Percentiles rank a stretch among this genome's conserved stretches.
Evolutionary conservation across 352 stramenopile species (phyloP).

Genomic region (Globisporangium okanoganense): DNA sequence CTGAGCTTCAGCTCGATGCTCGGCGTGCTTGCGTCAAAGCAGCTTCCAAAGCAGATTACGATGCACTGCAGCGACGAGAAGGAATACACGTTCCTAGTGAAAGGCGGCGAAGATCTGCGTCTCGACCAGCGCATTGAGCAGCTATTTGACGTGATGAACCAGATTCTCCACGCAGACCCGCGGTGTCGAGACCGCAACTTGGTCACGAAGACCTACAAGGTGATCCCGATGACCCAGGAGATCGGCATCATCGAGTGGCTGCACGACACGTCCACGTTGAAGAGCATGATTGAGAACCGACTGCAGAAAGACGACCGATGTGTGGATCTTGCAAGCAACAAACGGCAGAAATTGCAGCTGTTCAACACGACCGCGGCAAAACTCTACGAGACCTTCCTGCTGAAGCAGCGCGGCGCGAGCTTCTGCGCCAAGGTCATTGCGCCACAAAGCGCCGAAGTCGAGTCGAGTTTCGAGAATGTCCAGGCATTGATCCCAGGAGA

Average conservation of each 20-base stretch:
- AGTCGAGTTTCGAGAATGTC: slow-evolving; percentile 44
- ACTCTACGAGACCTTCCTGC: slow-evolving; percentile 64
- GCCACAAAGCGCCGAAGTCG: slow-evolving; percentile 43
- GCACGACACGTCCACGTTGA: slow-evolving; percentile 68
- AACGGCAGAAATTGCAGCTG: slow-evolving; percentile 59
- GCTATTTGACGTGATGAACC: slow-evolving; percentile 91
- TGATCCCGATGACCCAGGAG: slow-evolving; percentile 83
- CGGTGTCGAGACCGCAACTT: slow-evolving; percentile 64
- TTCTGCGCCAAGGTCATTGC: slow-evolving; percentile 73
- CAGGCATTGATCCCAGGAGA: slow-evolving; percentile 70
- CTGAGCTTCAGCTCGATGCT: slow-evolving; percentile 75
- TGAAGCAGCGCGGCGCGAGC: slow-evolving; percentile 63
- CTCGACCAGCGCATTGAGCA: slow-evolving; percentile 92
- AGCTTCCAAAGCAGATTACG: slow-evolving; percentile 78
- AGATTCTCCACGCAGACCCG: slow-evolving; percentile 65
- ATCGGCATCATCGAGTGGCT: slow-evolving; percentile 87
- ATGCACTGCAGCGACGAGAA: slow-evolving; percentile 81
- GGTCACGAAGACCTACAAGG: slow-evolving; percentile 75
- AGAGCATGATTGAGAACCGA: slow-evolving; percentile 73
- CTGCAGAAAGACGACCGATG: slow-evolving; percentile 61
- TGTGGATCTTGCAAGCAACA: slow-evolving; percentile 59
- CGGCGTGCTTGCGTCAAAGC: slow-evolving; percentile 80
- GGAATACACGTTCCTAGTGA: slow-evolving; percentile 86
- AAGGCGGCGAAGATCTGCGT: slow-evolving; percentile 89
- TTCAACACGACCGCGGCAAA: slow-evolving; percentile 77